A percentile compares a stretch with the other conserved stretches of the same genome.
phyloP scores from a whole-genome alignment of 1,284 basidiomycete genomes.

The Phylloboletellus chloephorus region DNA sequence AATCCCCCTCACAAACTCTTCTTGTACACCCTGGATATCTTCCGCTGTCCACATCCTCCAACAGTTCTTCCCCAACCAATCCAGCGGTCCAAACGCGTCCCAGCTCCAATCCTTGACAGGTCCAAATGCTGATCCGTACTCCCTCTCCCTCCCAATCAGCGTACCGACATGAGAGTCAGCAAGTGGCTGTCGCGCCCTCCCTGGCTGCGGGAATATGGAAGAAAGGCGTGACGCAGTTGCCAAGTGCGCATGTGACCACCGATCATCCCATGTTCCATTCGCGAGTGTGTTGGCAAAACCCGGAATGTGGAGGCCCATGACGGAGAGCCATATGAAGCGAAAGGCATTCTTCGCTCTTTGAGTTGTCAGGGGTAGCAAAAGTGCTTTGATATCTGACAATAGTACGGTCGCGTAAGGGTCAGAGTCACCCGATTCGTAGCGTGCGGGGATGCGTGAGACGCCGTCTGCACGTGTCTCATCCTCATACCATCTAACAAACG shows the following conservation, averaged over 20 bases:
- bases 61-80: constrained; percentile 37
- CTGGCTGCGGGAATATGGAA: constrained; percentile 48
- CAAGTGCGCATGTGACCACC: constrained; percentile 53
- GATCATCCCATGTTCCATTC: constrained; percentile 50
- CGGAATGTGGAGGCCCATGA: constrained; percentile 72
- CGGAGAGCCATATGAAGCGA: constrained; percentile 71
- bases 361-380: constrained; percentile 60
- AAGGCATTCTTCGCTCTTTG: constrained; percentile 55
- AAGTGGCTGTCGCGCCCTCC: constrained; percentile 31
- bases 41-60: constrained; percentile 47
- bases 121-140: constrained; percentile 56
- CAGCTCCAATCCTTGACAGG: constrained; percentile 62
- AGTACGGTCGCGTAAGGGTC: constrained; percentile 81
- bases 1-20: constrained; percentile 45
- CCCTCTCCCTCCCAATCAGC: constrained; percentile 58
- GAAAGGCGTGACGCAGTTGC: constrained; percentile 40
- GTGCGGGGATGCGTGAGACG: constrained; percentile 45
- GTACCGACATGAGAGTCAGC: constrained; percentile 61
- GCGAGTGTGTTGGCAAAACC: constrained; percentile 49
- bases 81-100: constrained; percentile 50
- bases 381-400: constrained; percentile 71
- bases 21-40: constrained; percentile 46
- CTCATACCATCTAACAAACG: constrained; percentile 65
- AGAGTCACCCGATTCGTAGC: constrained; percentile 52
- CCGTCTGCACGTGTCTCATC: constrained; percentile 53